These are phyloP conservation scores for Mycena sanguinolenta DNA, from an alignment of 768 basidiomycete species.

Conservation along the genomic window DNA sequence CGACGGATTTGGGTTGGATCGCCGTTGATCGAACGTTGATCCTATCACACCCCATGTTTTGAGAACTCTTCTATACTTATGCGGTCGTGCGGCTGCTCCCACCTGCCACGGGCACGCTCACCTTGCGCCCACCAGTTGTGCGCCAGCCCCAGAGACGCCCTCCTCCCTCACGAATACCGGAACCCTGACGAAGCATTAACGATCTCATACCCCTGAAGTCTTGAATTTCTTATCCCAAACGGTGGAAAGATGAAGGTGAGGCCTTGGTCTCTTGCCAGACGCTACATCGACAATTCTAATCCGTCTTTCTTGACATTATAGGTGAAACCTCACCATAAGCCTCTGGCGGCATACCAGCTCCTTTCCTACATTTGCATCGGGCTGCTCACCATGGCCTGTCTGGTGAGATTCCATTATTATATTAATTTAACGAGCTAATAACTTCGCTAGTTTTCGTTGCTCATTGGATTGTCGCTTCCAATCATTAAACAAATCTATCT, in stretches of 20 bases:
- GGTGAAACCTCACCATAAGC: slow-evolving; percentile 47
- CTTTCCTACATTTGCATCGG: slow-evolving; percentile 62
- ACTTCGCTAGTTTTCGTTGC: slow-evolving; percentile 63
- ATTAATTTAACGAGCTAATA: too few relatives aligned
- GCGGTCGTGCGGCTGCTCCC: neutral
- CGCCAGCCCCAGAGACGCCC: slow-evolving; percentile 5
- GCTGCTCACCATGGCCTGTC: slow-evolving; percentile 70
- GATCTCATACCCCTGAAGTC: slow-evolving; percentile 24
- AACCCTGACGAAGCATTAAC: slow-evolving; percentile 1
- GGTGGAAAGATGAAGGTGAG: slow-evolving; percentile 23
- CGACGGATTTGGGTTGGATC: too few relatives aligned
- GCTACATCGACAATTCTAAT: too few relatives aligned
- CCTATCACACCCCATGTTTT: neutral
- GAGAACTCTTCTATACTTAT: neutral
- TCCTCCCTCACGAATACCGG: neutral
- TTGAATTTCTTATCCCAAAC: neutral
- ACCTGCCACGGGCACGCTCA: slow-evolving; percentile 1
- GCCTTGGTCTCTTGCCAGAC: neutral
- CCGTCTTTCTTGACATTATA: too few relatives aligned
- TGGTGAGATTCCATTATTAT: slow-evolving; percentile 46
- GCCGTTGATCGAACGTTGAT: neutral
- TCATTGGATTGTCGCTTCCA: slow-evolving; percentile 81
- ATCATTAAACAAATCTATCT: slow-evolving; percentile 81
- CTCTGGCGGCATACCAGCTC: slow-evolving; percentile 59
- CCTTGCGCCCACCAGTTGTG: slow-evolving; percentile 5